phyloP scores from a whole-genome alignment of 352 stramenopile species.

The Pythium graminicola region DNA sequence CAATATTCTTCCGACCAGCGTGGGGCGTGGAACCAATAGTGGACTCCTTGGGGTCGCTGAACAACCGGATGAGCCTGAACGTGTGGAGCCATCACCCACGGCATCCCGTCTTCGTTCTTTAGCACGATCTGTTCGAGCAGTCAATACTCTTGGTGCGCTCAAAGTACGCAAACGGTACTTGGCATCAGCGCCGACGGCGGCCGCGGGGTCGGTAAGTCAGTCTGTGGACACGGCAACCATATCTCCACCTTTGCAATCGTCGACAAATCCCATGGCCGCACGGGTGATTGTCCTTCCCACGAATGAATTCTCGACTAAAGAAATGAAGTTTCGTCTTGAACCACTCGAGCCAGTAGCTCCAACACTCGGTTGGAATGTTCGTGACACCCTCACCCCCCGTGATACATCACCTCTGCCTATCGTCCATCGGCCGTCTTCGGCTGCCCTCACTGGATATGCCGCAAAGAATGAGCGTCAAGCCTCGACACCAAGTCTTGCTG shows the following conservation, averaged over 20 bases:
- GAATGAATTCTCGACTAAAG: slow-evolving; percentile 32
- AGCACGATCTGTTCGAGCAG: slow-evolving; percentile 45
- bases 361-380: slow-evolving; percentile 6
- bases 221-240: background rate
- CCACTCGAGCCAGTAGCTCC: slow-evolving; percentile 11
- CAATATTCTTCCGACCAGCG: background rate
- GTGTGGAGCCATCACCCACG: slow-evolving; percentile 31
- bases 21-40: background rate
- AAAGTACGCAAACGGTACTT: slow-evolving; percentile 40
- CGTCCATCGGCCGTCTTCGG: background rate
- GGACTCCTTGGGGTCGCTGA: background rate
- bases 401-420: no score
- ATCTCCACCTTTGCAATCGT: background rate
- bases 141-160: slow-evolving; percentile 39
- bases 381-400: background rate
- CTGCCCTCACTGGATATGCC: background rate
- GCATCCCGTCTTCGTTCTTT: slow-evolving; percentile 38
- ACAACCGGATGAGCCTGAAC: slow-evolving; percentile 15
- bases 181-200: slow-evolving; percentile 23
- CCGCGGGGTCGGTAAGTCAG: slow-evolving; percentile 12
- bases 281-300: slow-evolving; percentile 22
- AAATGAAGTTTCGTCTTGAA: slow-evolving; percentile 32
- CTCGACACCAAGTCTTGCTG: background rate
- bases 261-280: background rate
- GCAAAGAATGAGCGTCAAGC: slow-evolving; percentile 1